Evolutionary conservation across 1,139 yeast species (phyloP), one percentile per base, ranked within the genome.

Genomic region (Candida pseudocylindracea): DNA sequence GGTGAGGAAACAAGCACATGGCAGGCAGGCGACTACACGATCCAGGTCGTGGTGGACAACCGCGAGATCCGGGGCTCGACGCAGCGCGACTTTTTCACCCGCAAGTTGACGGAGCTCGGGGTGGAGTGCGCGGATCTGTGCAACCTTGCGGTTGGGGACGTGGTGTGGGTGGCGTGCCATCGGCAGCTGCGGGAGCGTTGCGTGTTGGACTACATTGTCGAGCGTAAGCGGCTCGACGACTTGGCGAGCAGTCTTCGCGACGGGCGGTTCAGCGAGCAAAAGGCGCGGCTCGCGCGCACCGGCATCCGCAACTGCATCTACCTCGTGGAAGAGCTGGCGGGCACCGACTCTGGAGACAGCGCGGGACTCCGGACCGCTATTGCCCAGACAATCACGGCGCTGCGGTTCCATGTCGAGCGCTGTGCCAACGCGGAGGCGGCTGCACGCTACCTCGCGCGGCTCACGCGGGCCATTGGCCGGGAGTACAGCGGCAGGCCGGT

Each of bases 141-240:
- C 33, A 57, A 76, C 2, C 55, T 91, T 29, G 56, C 92, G 0
- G 68, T 85, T 2, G 96, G 98, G 1, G 99, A 91, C 55, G 72
- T 75, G 1, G 42, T 78, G 8, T 91, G 98, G 98, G 61, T 83
- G 3, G 98, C 95, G 0, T 62, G 63, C 37, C 65, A 83, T 44
- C 63, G 54, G 33, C 43, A 38, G 0, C 67, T 79, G 0, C 61
- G 65, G 1, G 62, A 63, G 36, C 73, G 72, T 36, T 83, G 73
- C 2, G 73, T 80, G 1, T 51, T 91, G 13, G 80, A 85, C 45
- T 72, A 67, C 39, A 74, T 88, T 25, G 63, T 91, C 35, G 99
- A 91, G 50, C 61, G 99, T 29, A 91, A 91, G 50, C 56, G 94
- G 36, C 51, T 83, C 31, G 93, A 80, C 46, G 99, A 91, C 55